Evolutionary conservation across 2,329 filamentous ascomycete species (phyloP), one percentile per base, ranked within the genome.

Genomic region (Westerdykella aurantiaca): DNA sequence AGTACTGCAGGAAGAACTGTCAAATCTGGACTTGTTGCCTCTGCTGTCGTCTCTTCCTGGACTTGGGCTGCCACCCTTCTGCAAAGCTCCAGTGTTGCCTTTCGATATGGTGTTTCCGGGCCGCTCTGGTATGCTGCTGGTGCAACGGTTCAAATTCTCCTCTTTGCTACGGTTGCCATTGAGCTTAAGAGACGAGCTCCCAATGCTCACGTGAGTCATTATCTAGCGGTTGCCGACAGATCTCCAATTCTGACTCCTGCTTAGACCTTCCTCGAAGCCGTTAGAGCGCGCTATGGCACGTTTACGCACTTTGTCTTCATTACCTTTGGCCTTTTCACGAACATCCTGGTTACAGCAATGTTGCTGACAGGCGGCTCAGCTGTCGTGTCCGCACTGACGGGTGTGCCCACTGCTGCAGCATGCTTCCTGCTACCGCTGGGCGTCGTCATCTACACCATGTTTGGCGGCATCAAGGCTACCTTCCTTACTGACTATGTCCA

Each of bases 321-420:
- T 48, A 73, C 83, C 1, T 95, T 95, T 50, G 88, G 85, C 17
- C 72, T 93, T 5, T 83, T 86, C 68, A 94, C 88, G 29, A 70
- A 93, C 60, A 86, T 93, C 34, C 76, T 95, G 2, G 89, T 95
- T n/a, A 91, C 88, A 2, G 81, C 88, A 38, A 94, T 94, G 88
- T 71, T 95, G 34, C 78, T 95, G 47, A 88, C 88, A 18, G 89
- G 89, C 44, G 89, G 88, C 38, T 82, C 82, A 1, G 85, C 86
- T 2, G 89, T 90, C 13, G 54, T 64, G 10, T 53, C 53, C 7
- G 57, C 57, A 9, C 3, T 60, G 5, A 62, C 85, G 1, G 86
- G 86, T 29, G 83, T 89, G 58, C 78, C 80, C 31, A 88, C 85
- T 10, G 82, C 84, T 6, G 89, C 88, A 1, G 88, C 87, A 46